Evolutionary conservation across 805 yeast species (phyloP), one percentile per base, ranked within the genome.

Genomic region (Pichia heedii): DNA sequence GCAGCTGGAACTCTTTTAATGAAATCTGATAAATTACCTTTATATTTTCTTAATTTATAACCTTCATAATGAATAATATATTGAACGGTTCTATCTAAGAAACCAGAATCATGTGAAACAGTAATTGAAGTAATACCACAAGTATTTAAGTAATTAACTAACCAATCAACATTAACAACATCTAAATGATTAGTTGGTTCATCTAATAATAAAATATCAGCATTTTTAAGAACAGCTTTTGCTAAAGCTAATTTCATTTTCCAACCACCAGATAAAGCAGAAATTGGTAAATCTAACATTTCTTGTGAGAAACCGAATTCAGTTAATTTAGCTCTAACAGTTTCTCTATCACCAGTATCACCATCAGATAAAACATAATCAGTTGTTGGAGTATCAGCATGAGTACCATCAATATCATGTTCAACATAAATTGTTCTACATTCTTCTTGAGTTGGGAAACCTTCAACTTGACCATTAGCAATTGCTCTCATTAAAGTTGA

Each of bases 111-210:
- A 79, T 93, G 98, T 66, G 98, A 93, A 68, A 93, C 97, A 68
- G 87, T 87, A 67, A 93, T 88, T 55, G 98, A 93, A 56, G 98
- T 90, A 67, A 93, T 86, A 70, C 96, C 96, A 81, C 97, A 93
- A 56, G 96, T 88, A 74, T 82, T 79, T 75, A 93, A 81, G 95
- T 93, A 93, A 94, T 93, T 84, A 72, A 86, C 96, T 74, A 93
- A 83, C 98, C 98, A 93, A 67, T 96, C 96, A 66, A 93, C 98
- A 76, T 93, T 93, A 63, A 89, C 97, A 63, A 96, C 89, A 77
- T 93, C 98, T 84, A 93, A 85, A 79, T 93, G 98, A 85, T 90
- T 90, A 67, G 98, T 90, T 76, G 98, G 98, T 81, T 90, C 98
- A 79, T 90, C 98, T 71, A 90, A 83, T 73, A 90, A 78, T 71